phyloP scores from a whole-genome alignment of 345 rosid genomes.

The Firmiana major region DNA sequence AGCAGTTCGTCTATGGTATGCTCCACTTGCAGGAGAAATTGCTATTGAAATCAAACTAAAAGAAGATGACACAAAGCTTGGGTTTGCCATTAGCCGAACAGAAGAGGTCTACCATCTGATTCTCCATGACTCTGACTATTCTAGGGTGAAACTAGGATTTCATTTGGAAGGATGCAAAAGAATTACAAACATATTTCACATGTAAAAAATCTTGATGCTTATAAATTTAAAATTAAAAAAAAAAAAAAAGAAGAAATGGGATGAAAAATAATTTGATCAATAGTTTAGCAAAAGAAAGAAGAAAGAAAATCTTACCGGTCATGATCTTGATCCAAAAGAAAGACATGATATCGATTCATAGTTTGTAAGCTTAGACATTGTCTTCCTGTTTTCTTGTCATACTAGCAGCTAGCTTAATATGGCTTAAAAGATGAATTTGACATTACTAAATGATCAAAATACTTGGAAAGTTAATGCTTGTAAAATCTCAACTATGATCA shows the following conservation, averaged over 20 bases:
- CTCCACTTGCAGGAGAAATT: conserved; percentile 68
- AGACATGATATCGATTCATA: background rate
- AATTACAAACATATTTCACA: background rate
- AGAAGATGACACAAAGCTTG: conserved; percentile 81
- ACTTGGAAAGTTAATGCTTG: background rate
- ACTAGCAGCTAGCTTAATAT: background rate
- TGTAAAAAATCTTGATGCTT: background rate
- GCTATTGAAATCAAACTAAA: conserved; percentile 63
- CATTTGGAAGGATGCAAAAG: background rate
- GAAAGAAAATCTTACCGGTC: background rate
- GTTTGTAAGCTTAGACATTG: background rate
- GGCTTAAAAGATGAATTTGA: background rate
- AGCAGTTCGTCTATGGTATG: conserved; percentile 90
- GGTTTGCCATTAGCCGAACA: conserved; percentile 96
- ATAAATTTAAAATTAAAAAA: background rate
- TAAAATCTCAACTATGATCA: background rate
- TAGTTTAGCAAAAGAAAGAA: background rate
- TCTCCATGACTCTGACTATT: background rate
- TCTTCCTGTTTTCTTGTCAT: background rate
- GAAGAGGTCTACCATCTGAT: conserved; percentile 67
- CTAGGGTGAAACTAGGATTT: background rate
- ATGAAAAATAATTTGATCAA: background rate
- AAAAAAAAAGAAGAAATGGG: too few relatives aligned
- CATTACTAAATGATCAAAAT: background rate
- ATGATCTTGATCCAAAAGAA: background rate